Evolutionary conservation across 2,329 filamentous ascomycete genomes (phyloP).

Genomic region (Colletotrichum tofieldiae): DNA sequence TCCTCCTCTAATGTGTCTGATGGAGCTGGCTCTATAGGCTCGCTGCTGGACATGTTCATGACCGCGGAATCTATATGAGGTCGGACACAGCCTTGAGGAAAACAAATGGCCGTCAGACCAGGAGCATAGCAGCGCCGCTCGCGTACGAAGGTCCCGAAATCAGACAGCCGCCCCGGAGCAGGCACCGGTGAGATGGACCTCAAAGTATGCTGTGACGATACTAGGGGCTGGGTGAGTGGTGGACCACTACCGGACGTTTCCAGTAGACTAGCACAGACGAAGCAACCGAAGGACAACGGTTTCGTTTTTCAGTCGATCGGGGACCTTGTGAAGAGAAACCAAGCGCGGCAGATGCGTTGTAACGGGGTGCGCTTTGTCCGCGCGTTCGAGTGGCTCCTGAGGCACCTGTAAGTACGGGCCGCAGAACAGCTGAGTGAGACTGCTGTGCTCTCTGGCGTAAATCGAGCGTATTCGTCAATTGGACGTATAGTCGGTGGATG

Average conservation of each 20-base stretch:
- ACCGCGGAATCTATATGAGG: background rate
- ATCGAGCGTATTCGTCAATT: background rate
- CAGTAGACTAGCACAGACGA: background rate
- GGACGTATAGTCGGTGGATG: background rate
- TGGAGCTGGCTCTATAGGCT: constrained; percentile 41
- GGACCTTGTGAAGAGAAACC: background rate
- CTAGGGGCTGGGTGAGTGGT: background rate
- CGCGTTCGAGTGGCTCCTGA: background rate
- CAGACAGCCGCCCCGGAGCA: background rate
- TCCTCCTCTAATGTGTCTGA: constrained; percentile 27
- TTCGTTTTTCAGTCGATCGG: background rate
- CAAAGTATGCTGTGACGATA: background rate
- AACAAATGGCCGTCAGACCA: background rate
- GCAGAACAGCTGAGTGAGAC: constrained; percentile 9
- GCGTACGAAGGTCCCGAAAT: background rate
- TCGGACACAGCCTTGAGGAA: background rate
- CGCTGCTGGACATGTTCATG: constrained; percentile 35
- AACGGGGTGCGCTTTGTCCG: background rate
- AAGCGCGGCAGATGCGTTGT: constrained; percentile 11
- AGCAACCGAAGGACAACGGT: background rate
- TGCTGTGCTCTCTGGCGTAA: background rate
- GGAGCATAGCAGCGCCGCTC: constrained; percentile 9
- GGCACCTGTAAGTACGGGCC: background rate
- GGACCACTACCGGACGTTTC: background rate
- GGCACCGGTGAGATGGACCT: background rate